Base-by-base conservation (phyloP, 805 yeast species). In the Millerozyma acaciae region DNA sequence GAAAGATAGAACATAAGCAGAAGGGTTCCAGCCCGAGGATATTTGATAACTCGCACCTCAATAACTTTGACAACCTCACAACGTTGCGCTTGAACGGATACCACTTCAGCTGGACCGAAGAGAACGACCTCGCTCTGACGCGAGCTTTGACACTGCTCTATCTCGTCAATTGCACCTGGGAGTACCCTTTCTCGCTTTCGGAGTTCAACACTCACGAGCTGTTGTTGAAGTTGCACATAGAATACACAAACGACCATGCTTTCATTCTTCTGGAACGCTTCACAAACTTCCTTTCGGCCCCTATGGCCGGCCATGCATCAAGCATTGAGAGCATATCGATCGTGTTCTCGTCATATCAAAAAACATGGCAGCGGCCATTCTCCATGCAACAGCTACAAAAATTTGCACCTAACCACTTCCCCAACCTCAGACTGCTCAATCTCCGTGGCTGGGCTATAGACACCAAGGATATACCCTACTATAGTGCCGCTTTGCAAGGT, bases 131-230 rank as follows among this genome's bases (percentile, higher is more conserved):
- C 12, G 24, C 18, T 39, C 1, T 27, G 28, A 2, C 44, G 49
- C 15, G 10, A 6, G 23, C 40, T 1, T 44, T 67, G 18, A 42
- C 44, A 4, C 43, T 41, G 2, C 42, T 73, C 16, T 40, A 47
- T 3, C 42, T 76, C 4, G 41, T 48, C 9, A 61, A 75, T 40
- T 76, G 81, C 49, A 65, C 70, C 2, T 76, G 81, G 80, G 72
- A 70, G 38, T 76, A 73, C 40, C 81, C 81, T 1, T 75, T 75
- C 44, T 57, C 64, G 13, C 47, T 74, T 8, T 42, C 53, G 4
- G 56, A 54, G 30, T 66, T 67, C 45, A 62, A 65, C 33, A 34
- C 34, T 5, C 46, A 35, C 25, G 43, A 50, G 23, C 35, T 47
- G 8, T 40, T 66, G n/a, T 41, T 33, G 6, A 35, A 27, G 4